Evolutionary conservation across 106 monocot species (phyloP).

Genomic region (Gastrodia elata): DNA sequence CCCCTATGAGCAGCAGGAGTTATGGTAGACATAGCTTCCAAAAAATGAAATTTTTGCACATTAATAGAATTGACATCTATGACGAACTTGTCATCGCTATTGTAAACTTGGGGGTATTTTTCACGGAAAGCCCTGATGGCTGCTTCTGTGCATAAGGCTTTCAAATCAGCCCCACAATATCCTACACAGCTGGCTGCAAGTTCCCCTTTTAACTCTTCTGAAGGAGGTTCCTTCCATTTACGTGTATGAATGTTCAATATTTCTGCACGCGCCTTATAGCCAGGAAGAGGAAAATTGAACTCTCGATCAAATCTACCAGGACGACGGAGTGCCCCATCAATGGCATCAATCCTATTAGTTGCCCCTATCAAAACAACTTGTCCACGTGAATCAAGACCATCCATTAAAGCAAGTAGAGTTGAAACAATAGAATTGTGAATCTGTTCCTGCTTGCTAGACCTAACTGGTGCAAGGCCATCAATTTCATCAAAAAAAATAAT

Average conservation of each 20-base stretch:
- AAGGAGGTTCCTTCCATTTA: conserved; percentile 94
- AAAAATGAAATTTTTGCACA: conserved; percentile 88
- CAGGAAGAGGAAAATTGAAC: conserved; percentile 84
- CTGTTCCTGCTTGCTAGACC: conserved; percentile 98
- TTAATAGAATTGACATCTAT: conserved; percentile 91
- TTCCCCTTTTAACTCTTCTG: conserved; percentile 75
- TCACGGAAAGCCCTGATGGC: conserved; percentile 96
- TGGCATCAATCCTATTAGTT: conserved; percentile 96
- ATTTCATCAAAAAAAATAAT: conserved; percentile 99
- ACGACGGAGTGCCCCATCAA: conserved; percentile 90
- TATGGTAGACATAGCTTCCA: conserved; percentile 96
- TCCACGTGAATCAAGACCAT: conserved; percentile 97
- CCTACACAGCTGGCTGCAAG: conserved; percentile 98
- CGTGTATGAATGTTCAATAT: conserved; percentile 96
- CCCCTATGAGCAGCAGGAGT: conserved; percentile 98
- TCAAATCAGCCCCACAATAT: conserved; percentile 97
- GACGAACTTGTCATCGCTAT: conserved; percentile 94
- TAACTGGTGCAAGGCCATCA: conserved; percentile 98
- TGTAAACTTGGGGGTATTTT: conserved; percentile 99
- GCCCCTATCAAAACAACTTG: conserved; percentile 97
- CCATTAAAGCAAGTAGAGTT: conserved; percentile 97
- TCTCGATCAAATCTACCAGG: conserved; percentile 99
- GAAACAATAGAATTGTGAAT: conserved; percentile 98
- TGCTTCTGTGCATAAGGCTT: conserved; percentile 97
- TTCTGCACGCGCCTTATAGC: conserved; percentile 84